Conservation (phyloP, 1,284 basidiomycete species). For the Hemileia vastatrix region DNA sequence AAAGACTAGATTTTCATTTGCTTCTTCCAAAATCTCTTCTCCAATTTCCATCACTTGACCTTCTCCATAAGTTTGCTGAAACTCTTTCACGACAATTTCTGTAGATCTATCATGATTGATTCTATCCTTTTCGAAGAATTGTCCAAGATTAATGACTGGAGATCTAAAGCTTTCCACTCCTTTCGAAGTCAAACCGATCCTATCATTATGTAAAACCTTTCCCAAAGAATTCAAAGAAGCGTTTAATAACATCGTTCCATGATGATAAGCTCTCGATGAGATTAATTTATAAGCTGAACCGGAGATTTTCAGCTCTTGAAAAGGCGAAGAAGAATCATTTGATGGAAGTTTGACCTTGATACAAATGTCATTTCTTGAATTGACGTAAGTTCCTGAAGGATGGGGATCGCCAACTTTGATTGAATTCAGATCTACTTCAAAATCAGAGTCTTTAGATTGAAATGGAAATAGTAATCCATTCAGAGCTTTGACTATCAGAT, state of each 20-base stretch:
- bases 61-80: neutral
- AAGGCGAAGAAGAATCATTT: neutral
- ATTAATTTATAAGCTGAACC: slow-evolving; percentile 96
- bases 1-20: neutral
- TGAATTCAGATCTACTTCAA: too few relatives aligned
- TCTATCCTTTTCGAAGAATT: neutral
- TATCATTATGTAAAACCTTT: too few relatives aligned
- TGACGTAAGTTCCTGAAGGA: slow-evolving; percentile 62
- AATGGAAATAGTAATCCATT: slow-evolving; percentile 57
- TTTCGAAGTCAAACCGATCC: too few relatives aligned
- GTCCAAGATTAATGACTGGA: neutral
- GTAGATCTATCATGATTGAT: neutral
- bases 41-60: neutral
- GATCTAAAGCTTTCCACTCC: neutral
- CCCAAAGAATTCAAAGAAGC: slow-evolving; percentile 60
- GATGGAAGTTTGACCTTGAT: slow-evolving; percentile 51
- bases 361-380: slow-evolving; percentile 82
- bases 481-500: slow-evolving; percentile 67
- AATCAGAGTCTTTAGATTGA: too few relatives aligned
- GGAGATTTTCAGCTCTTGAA: slow-evolving; percentile 59
- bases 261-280: slow-evolving; percentile 83
- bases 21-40: neutral
- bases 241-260: slow-evolving; percentile 93
- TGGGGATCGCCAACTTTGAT: too few relatives aligned
- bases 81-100: neutral